Evolutionary conservation across 2,329 filamentous ascomycete genomes (phyloP), one percentile per base, ranked within the genome.

Genomic region (Ceratocystis alfenasii): DNA sequence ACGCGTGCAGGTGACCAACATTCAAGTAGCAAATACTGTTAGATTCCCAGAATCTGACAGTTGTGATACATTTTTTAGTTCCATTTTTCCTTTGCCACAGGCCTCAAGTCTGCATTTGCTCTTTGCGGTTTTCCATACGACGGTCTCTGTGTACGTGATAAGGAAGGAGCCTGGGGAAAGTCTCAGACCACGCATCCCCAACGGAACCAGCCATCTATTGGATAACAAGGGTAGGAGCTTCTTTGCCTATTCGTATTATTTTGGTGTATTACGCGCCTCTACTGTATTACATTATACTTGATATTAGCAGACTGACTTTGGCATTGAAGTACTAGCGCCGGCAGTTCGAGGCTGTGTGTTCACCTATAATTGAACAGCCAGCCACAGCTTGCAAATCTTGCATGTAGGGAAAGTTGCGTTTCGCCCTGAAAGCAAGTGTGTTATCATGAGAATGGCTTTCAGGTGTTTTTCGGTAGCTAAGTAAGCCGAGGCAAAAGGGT

Each of bases 101-200:
- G 20, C 48, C 7, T 28, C 12, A 15, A 28, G 48, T 25, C 15
- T 5, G 48, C 48, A 15, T 17, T 53, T 53, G 48, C 25, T 22
- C 12, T 15, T 12, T 53, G 48, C 8, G 25, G 48, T 17, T 6
- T 53, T 25, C 22, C 20, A 53, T 25, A 53, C 7, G 48, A 53
- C 25, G 1, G 15, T 5, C 48, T 25, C 20, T 17, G 12, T 53
- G 48, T 25, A 25, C 5, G 12, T 25, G 48, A 53, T 28, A 28
- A 53, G 48, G 48, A 53, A 53, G 48, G 48, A 53, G 48, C 48
- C 25, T 28, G 48, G 48, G 48, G 10, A 53, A 53, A 53, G 48
- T 53, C 22, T 53, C 48, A 53, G 25, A 25, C 22, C 48, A 53
- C 22, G 25, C 48, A 25, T 53, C 48, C 48, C 48, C 48, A 53